phyloP scores from a whole-genome alignment of 2,329 filamentous ascomycete species.

The Zopfia rhizophila region DNA sequence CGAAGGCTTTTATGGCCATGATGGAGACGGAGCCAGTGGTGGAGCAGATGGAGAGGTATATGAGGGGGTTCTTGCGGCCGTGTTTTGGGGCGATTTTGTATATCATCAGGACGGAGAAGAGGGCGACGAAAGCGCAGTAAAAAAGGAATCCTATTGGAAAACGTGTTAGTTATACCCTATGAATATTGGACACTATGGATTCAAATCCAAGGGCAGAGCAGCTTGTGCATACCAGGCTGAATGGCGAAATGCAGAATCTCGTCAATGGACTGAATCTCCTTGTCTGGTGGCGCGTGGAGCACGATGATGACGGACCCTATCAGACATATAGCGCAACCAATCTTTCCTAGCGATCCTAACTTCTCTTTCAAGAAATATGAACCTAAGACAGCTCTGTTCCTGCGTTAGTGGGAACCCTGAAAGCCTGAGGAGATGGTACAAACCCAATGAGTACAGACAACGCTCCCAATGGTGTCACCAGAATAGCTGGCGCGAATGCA shows the following conservation, averaged over 20 bases:
- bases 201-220: not conserved
- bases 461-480: slow-evolving; percentile 94
- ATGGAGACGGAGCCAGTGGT: slow-evolving; percentile 97
- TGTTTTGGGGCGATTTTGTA: slow-evolving; percentile 90
- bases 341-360: slow-evolving; percentile 88
- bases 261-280: slow-evolving; percentile 90
- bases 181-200: not conserved
- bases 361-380: slow-evolving; percentile 94
- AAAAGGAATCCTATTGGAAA: slow-evolving; percentile 83
- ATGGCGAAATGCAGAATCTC: slow-evolving; percentile 91
- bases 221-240: slow-evolving; percentile 75
- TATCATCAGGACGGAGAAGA: slow-evolving; percentile 94
- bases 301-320: slow-evolving; percentile 98
- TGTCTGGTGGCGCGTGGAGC: slow-evolving; percentile 92
- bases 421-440: slow-evolving; percentile 32
- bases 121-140: slow-evolving; percentile 81
- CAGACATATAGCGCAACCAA: slow-evolving; percentile 95
- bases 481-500: slow-evolving; percentile 97
- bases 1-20: slow-evolving; percentile 99
- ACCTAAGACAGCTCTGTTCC: slow-evolving; percentile 79
- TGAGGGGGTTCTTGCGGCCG: slow-evolving; percentile 93
- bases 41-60: slow-evolving; percentile 98
- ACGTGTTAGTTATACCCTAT: not conserved
- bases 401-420: slow-evolving; percentile 22
- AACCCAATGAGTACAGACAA: slow-evolving; percentile 90